These are phyloP conservation scores for Zoysia japonica DNA, from an alignment of 176 grass and related monocot genomes.

Conservation along the genomic window DNA sequence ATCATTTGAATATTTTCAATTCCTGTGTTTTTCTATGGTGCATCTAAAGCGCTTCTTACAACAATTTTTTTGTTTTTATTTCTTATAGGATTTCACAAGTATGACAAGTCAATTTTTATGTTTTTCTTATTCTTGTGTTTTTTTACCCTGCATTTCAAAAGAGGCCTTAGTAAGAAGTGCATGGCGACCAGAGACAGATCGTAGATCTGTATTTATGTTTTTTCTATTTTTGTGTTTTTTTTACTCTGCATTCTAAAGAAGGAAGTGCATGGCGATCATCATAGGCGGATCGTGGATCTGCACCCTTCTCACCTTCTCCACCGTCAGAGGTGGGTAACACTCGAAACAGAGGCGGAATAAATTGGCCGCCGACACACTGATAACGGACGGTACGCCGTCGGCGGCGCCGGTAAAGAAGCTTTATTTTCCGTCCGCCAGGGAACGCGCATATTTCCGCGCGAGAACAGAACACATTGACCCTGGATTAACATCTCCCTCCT, in stretches of 20 bases:
- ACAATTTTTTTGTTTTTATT: too few species aligned
- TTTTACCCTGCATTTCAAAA: too few species aligned
- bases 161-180: too few species aligned
- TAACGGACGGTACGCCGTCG: background rate
- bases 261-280: background rate
- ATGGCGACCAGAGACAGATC: too few species aligned
- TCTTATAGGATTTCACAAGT: too few species aligned
- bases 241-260: too few species aligned
- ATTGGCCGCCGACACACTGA: slow-evolving; percentile 11
- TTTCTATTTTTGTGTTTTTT: too few species aligned
- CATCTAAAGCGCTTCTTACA: too few species aligned
- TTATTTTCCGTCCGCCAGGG: background rate
- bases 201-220: background rate
- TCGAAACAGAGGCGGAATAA: background rate
- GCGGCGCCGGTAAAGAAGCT: background rate
- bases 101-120: too few species aligned
- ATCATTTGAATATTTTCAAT: too few species aligned
- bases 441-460: background rate
- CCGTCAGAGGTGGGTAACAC: background rate
- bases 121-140: too few species aligned
- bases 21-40: too few species aligned
- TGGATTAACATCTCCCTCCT: background rate
- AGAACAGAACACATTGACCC: background rate
- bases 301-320: background rate
- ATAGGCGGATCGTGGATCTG: background rate